These are phyloP conservation scores for Phytophthora idaei DNA, from an alignment of 352 stramenopile genomes.

Conservation along the genomic window DNA sequence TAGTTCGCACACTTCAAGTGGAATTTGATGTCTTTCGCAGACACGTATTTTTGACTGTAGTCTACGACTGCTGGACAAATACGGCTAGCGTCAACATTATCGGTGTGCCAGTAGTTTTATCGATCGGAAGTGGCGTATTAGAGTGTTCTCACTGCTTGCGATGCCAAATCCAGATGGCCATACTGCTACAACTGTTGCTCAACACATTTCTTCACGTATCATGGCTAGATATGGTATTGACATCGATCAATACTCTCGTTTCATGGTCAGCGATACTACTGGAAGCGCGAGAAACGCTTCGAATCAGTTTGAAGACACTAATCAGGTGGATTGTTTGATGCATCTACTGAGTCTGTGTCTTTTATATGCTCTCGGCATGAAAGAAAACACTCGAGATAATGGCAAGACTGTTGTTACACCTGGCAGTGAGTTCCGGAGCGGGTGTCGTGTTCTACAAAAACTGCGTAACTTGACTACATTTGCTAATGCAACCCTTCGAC, in stretches of 20 bases:
- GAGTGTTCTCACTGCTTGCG: constrained; percentile 8
- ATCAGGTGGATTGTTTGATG: not conserved
- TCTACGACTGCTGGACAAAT: constrained; percentile 13
- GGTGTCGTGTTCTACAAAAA: not conserved
- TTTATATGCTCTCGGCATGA: not conserved
- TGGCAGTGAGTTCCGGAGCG: not conserved
- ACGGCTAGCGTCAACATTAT: constrained; percentile 10
- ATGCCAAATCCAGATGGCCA: not conserved
- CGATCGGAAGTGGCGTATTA: constrained; percentile 8
- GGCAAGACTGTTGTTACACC: not conserved
- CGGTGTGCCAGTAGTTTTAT: constrained; percentile 7
- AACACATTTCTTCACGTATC: not conserved
- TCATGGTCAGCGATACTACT: not conserved
- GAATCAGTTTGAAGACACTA: not conserved
- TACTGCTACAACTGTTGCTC: not conserved
- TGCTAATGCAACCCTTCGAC: not conserved
- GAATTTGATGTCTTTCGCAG: not conserved
- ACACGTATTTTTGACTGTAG: constrained; percentile 1
- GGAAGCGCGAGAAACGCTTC: not conserved
- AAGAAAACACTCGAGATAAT: not conserved
- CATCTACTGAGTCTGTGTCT: not conserved
- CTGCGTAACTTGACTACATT: too few relatives aligned
- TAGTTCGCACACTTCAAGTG: not conserved
- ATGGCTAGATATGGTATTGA: not conserved
- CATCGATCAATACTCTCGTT: not conserved